These are phyloP conservation scores for Xylaria sp. DNA, from an alignment of 2,329 filamentous ascomycete genomes.

Conservation along the genomic window DNA sequence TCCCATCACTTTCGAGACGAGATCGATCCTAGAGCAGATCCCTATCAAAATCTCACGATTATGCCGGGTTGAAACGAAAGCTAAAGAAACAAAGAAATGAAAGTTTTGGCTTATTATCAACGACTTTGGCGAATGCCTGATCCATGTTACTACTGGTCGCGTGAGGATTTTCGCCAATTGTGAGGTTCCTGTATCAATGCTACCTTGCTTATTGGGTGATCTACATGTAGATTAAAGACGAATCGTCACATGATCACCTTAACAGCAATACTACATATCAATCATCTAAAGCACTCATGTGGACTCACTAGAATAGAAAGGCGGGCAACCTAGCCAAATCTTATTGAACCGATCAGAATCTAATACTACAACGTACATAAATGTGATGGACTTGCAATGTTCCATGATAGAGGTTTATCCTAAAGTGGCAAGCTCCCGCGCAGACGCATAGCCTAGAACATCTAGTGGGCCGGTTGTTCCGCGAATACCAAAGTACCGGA, in stretches of 20 bases:
- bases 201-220: too few relatives aligned
- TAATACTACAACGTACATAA: background rate
- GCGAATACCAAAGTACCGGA: too few relatives aligned
- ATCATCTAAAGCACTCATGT: background rate
- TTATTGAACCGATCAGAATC: background rate
- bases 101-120: too few relatives aligned
- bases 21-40: slow-evolving; percentile 2
- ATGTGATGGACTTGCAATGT: background rate
- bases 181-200: too few relatives aligned
- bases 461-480: background rate
- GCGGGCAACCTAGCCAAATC: background rate
- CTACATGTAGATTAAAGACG: background rate
- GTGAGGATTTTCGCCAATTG: too few relatives aligned
- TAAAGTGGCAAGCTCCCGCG: slow-evolving; percentile 19
- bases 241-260: slow-evolving; percentile 2
- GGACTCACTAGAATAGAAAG: background rate
- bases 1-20: background rate
- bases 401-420: background rate
- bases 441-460: background rate
- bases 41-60: background rate
- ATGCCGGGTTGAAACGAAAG: background rate
- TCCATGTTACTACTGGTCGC: too few relatives aligned
- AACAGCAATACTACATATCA: background rate
- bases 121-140: too few relatives aligned
- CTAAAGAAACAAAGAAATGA: too few relatives aligned